Percentiles rank a stretch among this genome's conserved stretches.
These are phyloP conservation scores for Plasmodiophora brassicae DNA, from an alignment of 208 protist species.

Conservation along the genomic window DNA sequence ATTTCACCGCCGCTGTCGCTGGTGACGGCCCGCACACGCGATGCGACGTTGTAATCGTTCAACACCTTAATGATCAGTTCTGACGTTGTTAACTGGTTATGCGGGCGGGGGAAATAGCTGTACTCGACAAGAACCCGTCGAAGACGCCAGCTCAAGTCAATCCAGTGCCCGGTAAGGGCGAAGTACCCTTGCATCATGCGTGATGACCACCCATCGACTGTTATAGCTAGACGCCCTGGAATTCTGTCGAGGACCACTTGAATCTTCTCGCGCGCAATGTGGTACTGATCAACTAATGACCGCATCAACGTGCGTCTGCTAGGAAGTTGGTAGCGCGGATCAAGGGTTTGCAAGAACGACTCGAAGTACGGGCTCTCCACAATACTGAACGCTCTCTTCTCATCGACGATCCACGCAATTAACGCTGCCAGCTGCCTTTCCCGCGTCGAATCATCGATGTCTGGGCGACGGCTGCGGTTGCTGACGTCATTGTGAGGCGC, in stretches of 20 bases:
- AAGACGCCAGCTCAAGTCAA: background rate
- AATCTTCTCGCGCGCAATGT: background rate
- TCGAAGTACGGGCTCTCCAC: background rate
- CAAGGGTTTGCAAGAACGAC: background rate
- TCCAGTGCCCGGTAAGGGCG: background rate
- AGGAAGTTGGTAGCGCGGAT: background rate
- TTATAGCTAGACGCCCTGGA: background rate
- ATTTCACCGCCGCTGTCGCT: background rate
- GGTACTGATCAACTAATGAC: background rate
- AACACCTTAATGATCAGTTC: background rate
- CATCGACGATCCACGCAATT: background rate
- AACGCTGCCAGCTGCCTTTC: background rate
- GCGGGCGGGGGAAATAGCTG: background rate
- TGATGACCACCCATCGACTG: background rate
- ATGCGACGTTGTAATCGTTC: background rate
- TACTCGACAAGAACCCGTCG: background rate
- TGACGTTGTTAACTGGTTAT: background rate
- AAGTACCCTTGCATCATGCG: background rate
- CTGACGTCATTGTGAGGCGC: background rate
- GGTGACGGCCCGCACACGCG: background rate
- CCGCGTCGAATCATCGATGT: background rate
- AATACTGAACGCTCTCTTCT: background rate
- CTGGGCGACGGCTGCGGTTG: background rate
- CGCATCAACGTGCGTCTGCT: background rate
- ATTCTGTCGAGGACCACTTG: background rate